These are phyloP conservation scores for Penicillium vulpinum DNA, from an alignment of 2,329 filamentous ascomycete genomes.

Conservation along the genomic window DNA sequence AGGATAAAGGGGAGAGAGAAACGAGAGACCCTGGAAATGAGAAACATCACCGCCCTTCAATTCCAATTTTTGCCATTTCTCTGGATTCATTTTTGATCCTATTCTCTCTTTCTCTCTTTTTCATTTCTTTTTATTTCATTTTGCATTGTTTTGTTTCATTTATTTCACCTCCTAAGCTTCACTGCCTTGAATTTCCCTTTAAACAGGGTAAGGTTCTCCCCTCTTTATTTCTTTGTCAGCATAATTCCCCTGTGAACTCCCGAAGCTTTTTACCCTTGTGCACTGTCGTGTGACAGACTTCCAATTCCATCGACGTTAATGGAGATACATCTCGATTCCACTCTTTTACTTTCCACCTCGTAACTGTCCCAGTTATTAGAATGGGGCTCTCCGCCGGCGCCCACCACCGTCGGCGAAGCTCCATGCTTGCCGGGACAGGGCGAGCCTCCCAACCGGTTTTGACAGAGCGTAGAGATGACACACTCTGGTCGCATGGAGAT, in stretches of 20 bases:
- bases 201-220: background rate
- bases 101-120: background rate
- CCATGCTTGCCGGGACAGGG: conserved; percentile 44
- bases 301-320: conserved; percentile 20
- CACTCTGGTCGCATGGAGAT: conserved; percentile 26
- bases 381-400: conserved; percentile 38
- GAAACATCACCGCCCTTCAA: background rate
- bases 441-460: conserved; percentile 48
- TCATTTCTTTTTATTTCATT: conserved; percentile 1
- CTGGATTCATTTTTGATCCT: conserved; percentile 5
- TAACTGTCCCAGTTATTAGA: conserved; percentile 15
- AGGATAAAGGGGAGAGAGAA: background rate
- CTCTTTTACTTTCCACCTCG: conserved; percentile 12
- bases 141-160: background rate
- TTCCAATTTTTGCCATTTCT: background rate
- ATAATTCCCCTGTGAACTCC: background rate
- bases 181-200: too few relatives aligned
- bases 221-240: conserved; percentile 12
- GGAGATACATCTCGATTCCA: conserved; percentile 12
- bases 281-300: conserved; percentile 17
- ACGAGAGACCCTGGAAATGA: background rate
- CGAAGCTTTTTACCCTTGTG: conserved; percentile 4
- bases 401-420: conserved; percentile 43
- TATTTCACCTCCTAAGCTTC: background rate
- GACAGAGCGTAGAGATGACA: conserved; percentile 40